A percentile compares a stretch with the other conserved stretches of the same genome.
Conservation (phyloP, 768 basidiomycete species). For the Myochromella boudieri region DNA sequence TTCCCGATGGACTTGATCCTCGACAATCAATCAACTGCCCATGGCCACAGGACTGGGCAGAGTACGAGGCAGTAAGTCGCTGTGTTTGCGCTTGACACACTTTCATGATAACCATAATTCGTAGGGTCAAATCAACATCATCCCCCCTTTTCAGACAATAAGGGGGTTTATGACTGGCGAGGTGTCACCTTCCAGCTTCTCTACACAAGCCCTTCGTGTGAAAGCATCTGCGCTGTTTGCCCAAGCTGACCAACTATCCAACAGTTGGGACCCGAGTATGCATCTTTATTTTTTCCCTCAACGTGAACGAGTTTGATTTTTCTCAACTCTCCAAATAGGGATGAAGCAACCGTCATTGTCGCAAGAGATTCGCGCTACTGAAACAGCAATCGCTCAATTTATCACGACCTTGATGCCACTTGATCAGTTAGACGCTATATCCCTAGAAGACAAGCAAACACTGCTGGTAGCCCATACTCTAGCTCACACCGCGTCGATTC, state of each 20-base stretch:
- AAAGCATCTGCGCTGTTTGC: conserved; percentile 80
- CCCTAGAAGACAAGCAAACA: conserved; percentile 57
- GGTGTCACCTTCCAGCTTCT: conserved; percentile 56
- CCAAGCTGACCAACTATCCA: conserved; percentile 60
- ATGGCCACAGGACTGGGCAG: conserved; percentile 74
- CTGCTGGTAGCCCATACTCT: conserved; percentile 65
- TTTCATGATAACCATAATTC: conserved; percentile 5
- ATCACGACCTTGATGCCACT: conserved; percentile 61
- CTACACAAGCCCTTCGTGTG: conserved; percentile 61
- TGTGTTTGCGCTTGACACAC: too few species aligned
- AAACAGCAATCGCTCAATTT: conserved; percentile 65
- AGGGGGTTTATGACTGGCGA: conserved; percentile 63
- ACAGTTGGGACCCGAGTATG: conserved; percentile 62
- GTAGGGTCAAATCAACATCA: conserved; percentile 59
- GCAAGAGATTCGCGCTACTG: conserved; percentile 61
- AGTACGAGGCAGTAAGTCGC: conserved; percentile 66
- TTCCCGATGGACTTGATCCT: conserved; percentile 61
- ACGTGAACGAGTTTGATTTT: conserved; percentile 4
- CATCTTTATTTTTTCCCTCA: background rate
- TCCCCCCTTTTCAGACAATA: conserved; percentile 56
- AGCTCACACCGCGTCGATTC: conserved; percentile 63
- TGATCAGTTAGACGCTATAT: conserved; percentile 58
- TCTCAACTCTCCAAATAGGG: conserved; percentile 35
- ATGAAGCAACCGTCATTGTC: conserved; percentile 46
- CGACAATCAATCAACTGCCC: conserved; percentile 66